A percentile compares a stretch with the other conserved stretches of the same genome.
Conservation (phyloP, 106 monocot genomes). For the Acanthochlamys bracteata region DNA sequence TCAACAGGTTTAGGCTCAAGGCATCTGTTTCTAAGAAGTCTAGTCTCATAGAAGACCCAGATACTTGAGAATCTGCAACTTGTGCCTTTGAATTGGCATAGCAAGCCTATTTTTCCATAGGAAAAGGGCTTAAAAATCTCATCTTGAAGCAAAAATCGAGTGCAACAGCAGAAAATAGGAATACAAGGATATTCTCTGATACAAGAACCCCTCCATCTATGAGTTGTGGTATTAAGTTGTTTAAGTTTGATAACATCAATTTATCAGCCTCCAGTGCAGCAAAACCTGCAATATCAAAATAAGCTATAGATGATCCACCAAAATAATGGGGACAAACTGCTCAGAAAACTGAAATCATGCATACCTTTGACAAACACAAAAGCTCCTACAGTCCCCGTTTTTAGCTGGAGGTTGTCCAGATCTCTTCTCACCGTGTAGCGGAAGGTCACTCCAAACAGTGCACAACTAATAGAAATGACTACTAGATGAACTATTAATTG, state of each 20-base stretch:
- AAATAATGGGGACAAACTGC: no score
- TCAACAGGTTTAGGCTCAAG: no score
- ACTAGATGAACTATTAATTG: constrained; percentile 30
- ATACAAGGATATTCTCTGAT: constrained; percentile 50
- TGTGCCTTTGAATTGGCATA: no score
- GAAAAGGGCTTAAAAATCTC: constrained; percentile 65
- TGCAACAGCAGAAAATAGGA: constrained; percentile 71
- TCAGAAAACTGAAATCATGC: neutral
- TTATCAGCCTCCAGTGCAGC: constrained; percentile 42
- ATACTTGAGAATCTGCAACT: no score
- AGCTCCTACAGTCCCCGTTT: constrained; percentile 71
- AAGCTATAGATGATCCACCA: no score
- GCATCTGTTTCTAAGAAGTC: no score
- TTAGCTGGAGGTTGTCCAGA: constrained; percentile 74
- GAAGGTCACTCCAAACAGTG: constrained; percentile 83
- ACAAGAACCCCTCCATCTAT: constrained; percentile 32
- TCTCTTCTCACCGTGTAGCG: constrained; percentile 79
- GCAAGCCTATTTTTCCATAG: constrained; percentile 29
- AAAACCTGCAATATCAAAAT: constrained; percentile 52
- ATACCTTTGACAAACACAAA: constrained; percentile 83
- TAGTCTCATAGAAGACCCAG: no score
- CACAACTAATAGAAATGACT: constrained; percentile 50
- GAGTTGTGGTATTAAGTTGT: constrained; percentile 28
- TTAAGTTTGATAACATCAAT: constrained; percentile 23
- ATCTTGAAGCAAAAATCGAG: constrained; percentile 86